Conservation (phyloP, 331 rosid genomes). For the Stylosanthes scabra region DNA sequence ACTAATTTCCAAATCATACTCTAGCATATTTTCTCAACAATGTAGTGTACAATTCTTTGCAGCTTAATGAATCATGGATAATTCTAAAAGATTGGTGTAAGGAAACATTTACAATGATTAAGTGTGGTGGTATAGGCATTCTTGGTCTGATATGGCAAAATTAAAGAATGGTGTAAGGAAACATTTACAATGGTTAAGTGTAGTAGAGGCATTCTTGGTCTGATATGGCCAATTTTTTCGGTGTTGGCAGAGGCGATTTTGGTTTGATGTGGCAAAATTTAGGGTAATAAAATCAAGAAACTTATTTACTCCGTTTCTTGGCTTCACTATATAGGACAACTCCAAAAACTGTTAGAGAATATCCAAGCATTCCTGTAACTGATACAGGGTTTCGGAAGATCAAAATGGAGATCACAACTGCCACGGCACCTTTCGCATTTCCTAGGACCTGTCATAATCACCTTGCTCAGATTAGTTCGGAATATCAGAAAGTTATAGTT, state of each 20-base stretch:
- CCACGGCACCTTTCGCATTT: slow-evolving; percentile 98
- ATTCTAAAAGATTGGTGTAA: too few species aligned
- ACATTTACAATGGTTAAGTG: not conserved
- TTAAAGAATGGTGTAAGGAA: not conserved
- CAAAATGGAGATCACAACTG: slow-evolving; percentile 88
- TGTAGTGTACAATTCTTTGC: too few species aligned
- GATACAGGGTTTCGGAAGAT: slow-evolving; percentile 90
- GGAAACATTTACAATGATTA: not conserved
- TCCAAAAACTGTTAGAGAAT: slow-evolving; percentile 82
- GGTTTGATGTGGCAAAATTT: slow-evolving; percentile 7
- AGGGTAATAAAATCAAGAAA: not conserved
- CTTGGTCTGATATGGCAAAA: too few species aligned
- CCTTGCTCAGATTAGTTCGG: slow-evolving; percentile 13
- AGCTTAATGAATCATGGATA: too few species aligned
- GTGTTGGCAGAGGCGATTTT: slow-evolving; percentile 16
- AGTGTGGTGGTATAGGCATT: too few species aligned
- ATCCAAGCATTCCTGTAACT: slow-evolving; percentile 86
- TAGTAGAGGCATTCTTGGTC: not conserved
- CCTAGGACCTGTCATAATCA: slow-evolving; percentile 77
- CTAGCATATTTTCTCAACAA: slow-evolving; percentile 18
- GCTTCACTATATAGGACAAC: slow-evolving; percentile 89
- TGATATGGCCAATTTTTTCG: too few species aligned
- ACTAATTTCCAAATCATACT: not conserved
- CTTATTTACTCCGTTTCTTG: slow-evolving; percentile 77
- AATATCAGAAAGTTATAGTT: not conserved